phyloP scores from a whole-genome alignment of 106 monocot genomes.

The Allium sativum region DNA sequence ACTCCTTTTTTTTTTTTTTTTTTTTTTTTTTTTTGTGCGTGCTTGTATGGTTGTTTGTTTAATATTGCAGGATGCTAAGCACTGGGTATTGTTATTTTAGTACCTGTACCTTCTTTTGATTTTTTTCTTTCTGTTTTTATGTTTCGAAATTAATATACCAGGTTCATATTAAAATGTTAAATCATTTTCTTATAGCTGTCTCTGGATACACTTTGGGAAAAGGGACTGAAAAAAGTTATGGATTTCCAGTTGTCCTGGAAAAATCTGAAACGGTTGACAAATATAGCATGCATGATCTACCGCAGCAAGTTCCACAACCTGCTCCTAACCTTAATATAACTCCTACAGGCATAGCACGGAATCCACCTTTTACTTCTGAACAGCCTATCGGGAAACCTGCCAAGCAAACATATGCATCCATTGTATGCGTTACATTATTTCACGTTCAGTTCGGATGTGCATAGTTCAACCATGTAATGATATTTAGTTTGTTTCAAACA shows the following conservation, averaged over 20 bases:
- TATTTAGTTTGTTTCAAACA: constrained; percentile 12
- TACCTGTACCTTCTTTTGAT: too few relatives aligned
- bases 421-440: constrained; percentile 26
- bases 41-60: too few relatives aligned
- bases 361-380: constrained; percentile 17
- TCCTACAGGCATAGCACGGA: constrained; percentile 9
- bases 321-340: constrained; percentile 36
- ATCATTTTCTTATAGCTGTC: constrained; percentile 13
- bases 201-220: constrained; percentile 24
- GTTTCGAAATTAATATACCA: too few relatives aligned
- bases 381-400: constrained; percentile 37
- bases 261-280: constrained; percentile 27
- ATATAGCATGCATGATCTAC: constrained; percentile 31
- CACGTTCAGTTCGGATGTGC: not conserved
- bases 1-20: too few relatives aligned
- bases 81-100: too few relatives aligned
- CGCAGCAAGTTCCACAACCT: constrained; percentile 26
- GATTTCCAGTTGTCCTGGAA: constrained; percentile 19
- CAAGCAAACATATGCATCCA: constrained; percentile 79
- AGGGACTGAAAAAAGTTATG: constrained; percentile 12
- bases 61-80: too few relatives aligned
- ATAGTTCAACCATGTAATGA: not conserved
- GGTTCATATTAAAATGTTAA: not conserved
- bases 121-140: too few relatives aligned
- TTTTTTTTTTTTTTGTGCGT: too few relatives aligned